Conservation (phyloP, 345 rosid species). For the Gossypium mustelinum region DNA sequence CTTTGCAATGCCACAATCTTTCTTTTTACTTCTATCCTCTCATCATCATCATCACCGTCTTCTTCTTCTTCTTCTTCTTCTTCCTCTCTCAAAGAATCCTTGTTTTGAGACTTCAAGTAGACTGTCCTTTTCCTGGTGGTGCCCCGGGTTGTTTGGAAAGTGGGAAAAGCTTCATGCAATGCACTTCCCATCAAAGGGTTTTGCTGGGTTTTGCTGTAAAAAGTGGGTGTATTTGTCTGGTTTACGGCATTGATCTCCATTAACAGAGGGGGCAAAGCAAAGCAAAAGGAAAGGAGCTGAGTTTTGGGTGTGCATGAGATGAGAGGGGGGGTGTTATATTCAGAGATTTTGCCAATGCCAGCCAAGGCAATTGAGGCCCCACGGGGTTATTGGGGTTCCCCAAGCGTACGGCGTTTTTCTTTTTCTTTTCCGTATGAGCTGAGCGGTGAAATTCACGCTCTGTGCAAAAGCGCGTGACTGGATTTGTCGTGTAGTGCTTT, state of each 20-base stretch:
- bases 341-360: neutral
- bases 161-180: constrained; percentile 8
- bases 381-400: constrained; percentile 6
- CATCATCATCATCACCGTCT: constrained; percentile 19
- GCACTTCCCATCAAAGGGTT: neutral
- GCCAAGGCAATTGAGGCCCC: neutral
- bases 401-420: constrained; percentile 1
- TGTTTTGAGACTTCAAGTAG: constrained; percentile 5
- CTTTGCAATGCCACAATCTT: constrained; percentile 67
- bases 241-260: constrained; percentile 31
- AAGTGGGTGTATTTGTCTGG: constrained; percentile 11
- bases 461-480: neutral
- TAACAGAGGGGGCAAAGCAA: constrained; percentile 12
- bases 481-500: constrained; percentile 5
- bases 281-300: neutral
- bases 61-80: neutral
- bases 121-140: constrained; percentile 8
- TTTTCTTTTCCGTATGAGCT: neutral
- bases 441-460: neutral
- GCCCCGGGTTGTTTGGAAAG: constrained; percentile 12
- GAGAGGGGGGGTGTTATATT: neutral
- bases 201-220: constrained; percentile 2
- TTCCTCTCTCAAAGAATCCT: neutral
- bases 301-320: neutral
- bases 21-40: constrained; percentile 38